phyloP scores from a whole-genome alignment of 805 yeast species.

The Clavispora carvajalis region DNA sequence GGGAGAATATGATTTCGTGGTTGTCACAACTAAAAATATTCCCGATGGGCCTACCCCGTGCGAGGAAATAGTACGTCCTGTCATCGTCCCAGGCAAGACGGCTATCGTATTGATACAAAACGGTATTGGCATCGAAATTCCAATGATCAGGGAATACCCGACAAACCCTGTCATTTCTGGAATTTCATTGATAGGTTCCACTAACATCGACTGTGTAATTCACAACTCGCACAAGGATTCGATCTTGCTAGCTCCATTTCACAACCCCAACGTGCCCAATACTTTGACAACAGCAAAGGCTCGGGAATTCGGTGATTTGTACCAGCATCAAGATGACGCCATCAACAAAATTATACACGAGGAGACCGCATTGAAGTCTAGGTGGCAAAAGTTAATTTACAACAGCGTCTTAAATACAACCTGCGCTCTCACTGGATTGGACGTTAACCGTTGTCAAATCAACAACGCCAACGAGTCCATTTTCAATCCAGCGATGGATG shows the following conservation, averaged over 20 bases:
- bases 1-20: slow-evolving; percentile 26
- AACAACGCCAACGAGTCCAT: slow-evolving; percentile 25
- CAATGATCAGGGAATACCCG: slow-evolving; percentile 49
- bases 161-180: slow-evolving; percentile 52
- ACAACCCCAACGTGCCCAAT: slow-evolving; percentile 17
- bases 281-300: slow-evolving; percentile 13
- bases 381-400: slow-evolving; percentile 38
- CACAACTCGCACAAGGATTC: slow-evolving; percentile 48
- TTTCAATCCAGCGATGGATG: slow-evolving; percentile 59
- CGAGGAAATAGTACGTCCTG: slow-evolving; percentile 36
- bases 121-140: slow-evolving; percentile 59
- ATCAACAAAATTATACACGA: slow-evolving; percentile 24
- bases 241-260: slow-evolving; percentile 49
- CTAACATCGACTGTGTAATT: slow-evolving; percentile 43
- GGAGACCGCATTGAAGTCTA: slow-evolving; percentile 23
- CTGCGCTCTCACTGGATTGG: slow-evolving; percentile 29
- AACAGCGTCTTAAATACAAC: slow-evolving; percentile 33
- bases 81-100: slow-evolving; percentile 23
- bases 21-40: slow-evolving; percentile 30
- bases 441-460: slow-evolving; percentile 33
- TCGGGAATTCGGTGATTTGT: slow-evolving; percentile 21
- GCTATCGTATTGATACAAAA: slow-evolving; percentile 58
- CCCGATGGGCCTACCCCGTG: slow-evolving; percentile 31
- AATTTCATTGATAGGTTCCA: slow-evolving; percentile 58
- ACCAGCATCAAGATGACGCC: slow-evolving; percentile 22